A percentile compares a stretch with the other conserved stretches of the same genome.
Evolutionary conservation across 2,329 filamentous ascomycete species (phyloP).

Genomic region (Xylariomycetidae sp.): DNA sequence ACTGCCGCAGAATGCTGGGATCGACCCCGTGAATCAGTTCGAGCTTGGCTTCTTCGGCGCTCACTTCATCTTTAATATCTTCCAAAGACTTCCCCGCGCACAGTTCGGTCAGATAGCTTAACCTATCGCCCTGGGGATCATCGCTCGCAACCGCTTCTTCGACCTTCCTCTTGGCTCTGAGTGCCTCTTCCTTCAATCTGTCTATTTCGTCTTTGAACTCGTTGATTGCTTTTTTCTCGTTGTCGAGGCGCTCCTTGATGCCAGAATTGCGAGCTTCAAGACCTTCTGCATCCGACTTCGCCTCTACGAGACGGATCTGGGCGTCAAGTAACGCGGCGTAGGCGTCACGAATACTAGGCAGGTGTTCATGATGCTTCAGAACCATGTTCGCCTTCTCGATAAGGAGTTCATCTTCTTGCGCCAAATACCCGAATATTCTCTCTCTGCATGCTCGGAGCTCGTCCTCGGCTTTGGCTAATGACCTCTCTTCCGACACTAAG

Average conservation of each 20-base stretch:
- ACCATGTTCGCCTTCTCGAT: conserved; percentile 52
- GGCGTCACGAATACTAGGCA: conserved; percentile 57
- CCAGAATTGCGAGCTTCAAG: conserved; percentile 62
- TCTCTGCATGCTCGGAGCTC: conserved; percentile 30
- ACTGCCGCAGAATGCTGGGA: conserved; percentile 70
- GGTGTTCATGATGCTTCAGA: conserved; percentile 50
- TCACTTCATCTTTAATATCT: conserved; percentile 68
- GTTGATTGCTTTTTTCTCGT: conserved; percentile 36
- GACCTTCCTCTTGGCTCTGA: conserved; percentile 33
- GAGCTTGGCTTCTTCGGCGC: conserved; percentile 68
- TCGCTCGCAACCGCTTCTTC: conserved; percentile 34
- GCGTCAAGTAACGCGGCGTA: conserved; percentile 64
- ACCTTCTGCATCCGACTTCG: conserved; percentile 69
- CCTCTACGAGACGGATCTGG: conserved; percentile 71
- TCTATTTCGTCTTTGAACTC: conserved; percentile 34
- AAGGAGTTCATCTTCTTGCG: conserved; percentile 50
- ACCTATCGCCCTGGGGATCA: conserved; percentile 32
- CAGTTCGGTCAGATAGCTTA: conserved; percentile 38
- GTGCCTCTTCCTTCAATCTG: conserved; percentile 30
- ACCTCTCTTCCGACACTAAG: conserved; percentile 30
- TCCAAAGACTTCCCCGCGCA: conserved; percentile 50
- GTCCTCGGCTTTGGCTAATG: conserved; percentile 25
- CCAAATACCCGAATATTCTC: conserved; percentile 46
- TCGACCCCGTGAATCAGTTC: conserved; percentile 78
- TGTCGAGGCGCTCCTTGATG: conserved; percentile 49